Percentiles rank a stretch among this genome's conserved stretches.
Evolutionary conservation across 257 asterid genomes (phyloP).

Genomic region (Solanum lignicaule): DNA sequence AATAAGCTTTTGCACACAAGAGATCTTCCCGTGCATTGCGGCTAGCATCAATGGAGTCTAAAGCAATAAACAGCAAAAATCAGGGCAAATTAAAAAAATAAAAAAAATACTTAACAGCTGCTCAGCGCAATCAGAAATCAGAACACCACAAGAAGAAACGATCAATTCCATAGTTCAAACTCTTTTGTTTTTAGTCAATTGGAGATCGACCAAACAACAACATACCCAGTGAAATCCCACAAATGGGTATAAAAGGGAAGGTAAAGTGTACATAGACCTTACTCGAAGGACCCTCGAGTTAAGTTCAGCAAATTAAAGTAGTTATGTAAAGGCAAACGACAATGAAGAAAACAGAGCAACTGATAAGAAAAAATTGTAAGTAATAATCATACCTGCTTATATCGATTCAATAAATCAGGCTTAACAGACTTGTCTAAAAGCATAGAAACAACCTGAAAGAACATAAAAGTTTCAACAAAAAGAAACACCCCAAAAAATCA

Average conservation of each 20-base stretch:
- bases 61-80: slow-evolving; percentile 14
- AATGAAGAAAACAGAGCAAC: not conserved
- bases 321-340: not conserved
- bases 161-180: not conserved
- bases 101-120: not conserved
- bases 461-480: not conserved
- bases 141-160: not conserved
- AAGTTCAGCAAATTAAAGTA: not conserved
- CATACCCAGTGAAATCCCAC: not conserved
- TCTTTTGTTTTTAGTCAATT: not conserved
- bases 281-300: not conserved
- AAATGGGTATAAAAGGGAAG: not conserved
- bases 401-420: slow-evolving; percentile 79
- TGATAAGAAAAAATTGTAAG: not conserved
- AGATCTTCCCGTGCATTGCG: slow-evolving; percentile 94
- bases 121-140: not conserved
- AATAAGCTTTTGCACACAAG: slow-evolving; percentile 70
- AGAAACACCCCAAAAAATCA: not conserved
- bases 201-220: not conserved
- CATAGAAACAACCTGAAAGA: slow-evolving; percentile 61
- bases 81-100: not conserved
- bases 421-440: slow-evolving; percentile 62
- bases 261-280: not conserved
- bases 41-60: slow-evolving; percentile 99
- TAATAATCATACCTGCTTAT: slow-evolving; percentile 50